Percentiles rank a stretch among this genome's conserved stretches.
Conservation (phyloP, 495 filamentous ascomycete genomes). For the Viridothelium virens region DNA sequence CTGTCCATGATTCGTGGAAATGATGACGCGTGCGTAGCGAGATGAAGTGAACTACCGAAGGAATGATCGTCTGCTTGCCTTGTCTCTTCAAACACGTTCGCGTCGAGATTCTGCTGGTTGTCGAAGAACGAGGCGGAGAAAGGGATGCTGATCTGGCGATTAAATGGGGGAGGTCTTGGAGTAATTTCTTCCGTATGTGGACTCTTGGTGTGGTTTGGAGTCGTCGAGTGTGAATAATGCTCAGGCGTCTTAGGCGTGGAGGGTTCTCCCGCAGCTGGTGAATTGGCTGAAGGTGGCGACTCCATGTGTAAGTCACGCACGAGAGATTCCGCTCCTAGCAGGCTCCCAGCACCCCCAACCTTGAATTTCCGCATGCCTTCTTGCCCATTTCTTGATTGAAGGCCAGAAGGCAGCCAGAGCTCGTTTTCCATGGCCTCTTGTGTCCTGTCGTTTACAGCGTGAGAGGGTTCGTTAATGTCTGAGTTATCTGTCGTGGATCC, state of each 20-base stretch:
- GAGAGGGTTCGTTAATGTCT: not conserved
- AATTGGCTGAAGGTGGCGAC: constrained; percentile 39
- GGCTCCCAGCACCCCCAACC: constrained; percentile 47
- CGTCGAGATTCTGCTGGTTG: constrained; percentile 29
- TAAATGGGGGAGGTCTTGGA: constrained; percentile 28
- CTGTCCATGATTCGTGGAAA: not conserved
- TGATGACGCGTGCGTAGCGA: not conserved
- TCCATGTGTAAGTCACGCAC: constrained; percentile 62
- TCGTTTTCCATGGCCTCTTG: not conserved
- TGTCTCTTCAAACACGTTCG: constrained; percentile 28
- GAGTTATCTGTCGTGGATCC: not conserved
- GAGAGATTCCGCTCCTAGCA: constrained; percentile 59
- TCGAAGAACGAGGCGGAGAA: constrained; percentile 35
- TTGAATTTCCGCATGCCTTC: constrained; percentile 27
- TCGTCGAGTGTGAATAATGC: constrained; percentile 22
- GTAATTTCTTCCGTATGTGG: constrained; percentile 17
- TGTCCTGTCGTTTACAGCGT: not conserved
- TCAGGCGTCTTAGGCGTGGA: constrained; percentile 32
- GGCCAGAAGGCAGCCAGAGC: not conserved
- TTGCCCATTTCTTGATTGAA: constrained; percentile 12
- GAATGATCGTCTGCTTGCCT: not conserved
- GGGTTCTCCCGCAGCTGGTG: constrained; percentile 27
- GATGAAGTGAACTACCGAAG: constrained; percentile 7
- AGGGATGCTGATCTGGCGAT: constrained; percentile 32
- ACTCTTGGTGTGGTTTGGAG: not conserved